phyloP scores from a whole-genome alignment of 2,329 filamentous ascomycete genomes.

The Lachnellula cervina region DNA sequence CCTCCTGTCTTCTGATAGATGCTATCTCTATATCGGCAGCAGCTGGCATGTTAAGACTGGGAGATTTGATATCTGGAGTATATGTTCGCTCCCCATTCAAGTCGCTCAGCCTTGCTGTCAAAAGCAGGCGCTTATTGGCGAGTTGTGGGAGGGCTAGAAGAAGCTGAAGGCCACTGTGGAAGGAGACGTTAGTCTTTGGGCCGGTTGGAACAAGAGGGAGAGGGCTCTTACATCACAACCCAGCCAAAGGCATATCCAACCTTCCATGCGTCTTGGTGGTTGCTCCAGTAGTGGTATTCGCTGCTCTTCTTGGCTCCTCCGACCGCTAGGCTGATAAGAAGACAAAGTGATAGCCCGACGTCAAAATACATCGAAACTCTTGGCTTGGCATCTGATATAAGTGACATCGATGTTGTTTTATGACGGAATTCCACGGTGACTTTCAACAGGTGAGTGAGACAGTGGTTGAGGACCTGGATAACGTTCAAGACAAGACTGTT shows the following conservation, averaged over 20 bases:
- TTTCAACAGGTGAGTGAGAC: slow-evolving; percentile 10
- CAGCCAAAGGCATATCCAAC: slow-evolving; percentile 14
- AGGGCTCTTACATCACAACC: slow-evolving; percentile 13
- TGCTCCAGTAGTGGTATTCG: not conserved
- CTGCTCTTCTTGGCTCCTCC: not conserved
- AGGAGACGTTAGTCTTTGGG: not conserved
- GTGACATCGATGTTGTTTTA: slow-evolving; percentile 1
- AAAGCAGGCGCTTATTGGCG: slow-evolving; percentile 53
- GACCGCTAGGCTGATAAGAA: slow-evolving; percentile 10
- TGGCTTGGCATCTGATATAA: not conserved
- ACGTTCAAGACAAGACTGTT: slow-evolving; percentile 10
- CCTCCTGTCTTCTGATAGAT: slow-evolving; percentile 7
- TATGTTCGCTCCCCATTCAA: slow-evolving; percentile 3
- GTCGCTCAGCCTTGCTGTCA: slow-evolving; percentile 32
- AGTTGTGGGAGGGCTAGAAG: slow-evolving; percentile 59
- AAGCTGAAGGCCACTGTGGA: slow-evolving; percentile 3
- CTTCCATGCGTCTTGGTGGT: slow-evolving; percentile 2
- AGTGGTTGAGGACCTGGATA: slow-evolving; percentile 8
- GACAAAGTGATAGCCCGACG: slow-evolving; percentile 2
- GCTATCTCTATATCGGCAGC: slow-evolving; percentile 2
- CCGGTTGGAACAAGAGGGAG: not conserved
- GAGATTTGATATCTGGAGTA: slow-evolving; percentile 9
- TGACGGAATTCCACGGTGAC: slow-evolving; percentile 14
- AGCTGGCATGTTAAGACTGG: not conserved
- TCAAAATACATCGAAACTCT: slow-evolving; percentile 10